Conservation (phyloP, 192 early-diverging fungal species). For the Mortierella claussenii region DNA sequence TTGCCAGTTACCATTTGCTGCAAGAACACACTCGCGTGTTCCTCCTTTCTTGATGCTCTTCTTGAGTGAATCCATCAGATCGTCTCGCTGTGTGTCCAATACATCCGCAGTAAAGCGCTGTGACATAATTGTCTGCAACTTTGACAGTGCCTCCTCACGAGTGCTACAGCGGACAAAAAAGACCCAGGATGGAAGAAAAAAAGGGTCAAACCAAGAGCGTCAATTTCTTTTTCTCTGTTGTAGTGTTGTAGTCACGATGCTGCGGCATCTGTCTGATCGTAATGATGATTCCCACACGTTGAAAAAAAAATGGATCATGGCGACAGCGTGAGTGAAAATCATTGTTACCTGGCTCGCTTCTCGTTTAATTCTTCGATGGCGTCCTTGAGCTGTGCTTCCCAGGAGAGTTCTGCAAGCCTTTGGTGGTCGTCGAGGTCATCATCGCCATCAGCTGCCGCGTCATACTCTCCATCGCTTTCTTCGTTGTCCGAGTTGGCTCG, state of each 20-base stretch:
- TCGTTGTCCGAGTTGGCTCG: conserved; percentile 48
- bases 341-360: conserved; percentile 61
- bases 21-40: conserved; percentile 54
- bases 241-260: no score
- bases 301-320: not conserved
- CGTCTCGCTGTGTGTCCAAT: conserved; percentile 61
- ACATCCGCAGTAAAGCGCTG: conserved; percentile 64
- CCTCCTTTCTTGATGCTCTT: conserved; percentile 60
- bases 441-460: conserved; percentile 16
- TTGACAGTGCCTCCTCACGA: conserved; percentile 65
- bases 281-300: not conserved
- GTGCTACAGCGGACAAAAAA: no score
- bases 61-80: conserved; percentile 66
- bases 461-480: conserved; percentile 27
- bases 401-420: conserved; percentile 25
- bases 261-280: no score
- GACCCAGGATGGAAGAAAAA: not conserved
- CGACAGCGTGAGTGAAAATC: not conserved
- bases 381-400: conserved; percentile 60
- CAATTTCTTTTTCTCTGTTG: not conserved
- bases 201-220: not conserved
- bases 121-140: conserved; percentile 58
- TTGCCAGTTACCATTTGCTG: conserved; percentile 51
- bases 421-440: conserved; percentile 26
- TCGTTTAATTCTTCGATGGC: conserved; percentile 62